Evolutionary conservation across 306 rosid genomes (phyloP).

Genomic region (Astragalus glycyphyllos): DNA sequence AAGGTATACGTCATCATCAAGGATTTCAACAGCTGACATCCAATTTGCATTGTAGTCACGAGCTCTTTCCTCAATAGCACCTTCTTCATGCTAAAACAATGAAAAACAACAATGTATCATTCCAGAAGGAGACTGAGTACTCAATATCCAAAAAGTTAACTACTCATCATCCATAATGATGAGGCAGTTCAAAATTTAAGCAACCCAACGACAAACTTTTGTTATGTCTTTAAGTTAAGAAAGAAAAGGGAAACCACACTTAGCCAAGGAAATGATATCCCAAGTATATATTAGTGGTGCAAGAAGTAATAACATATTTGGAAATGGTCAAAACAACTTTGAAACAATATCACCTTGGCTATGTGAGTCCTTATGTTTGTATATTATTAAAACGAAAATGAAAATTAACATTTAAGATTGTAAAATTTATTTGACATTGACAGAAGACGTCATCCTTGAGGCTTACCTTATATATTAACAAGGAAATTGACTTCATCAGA

Average conservation of each 20-base stretch:
- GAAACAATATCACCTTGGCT: too few relatives aligned
- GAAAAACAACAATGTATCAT: slow-evolving; percentile 20
- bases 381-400: too few relatives aligned
- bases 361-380: too few relatives aligned
- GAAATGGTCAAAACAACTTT: too few relatives aligned
- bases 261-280: too few relatives aligned
- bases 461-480: slow-evolving; percentile 91
- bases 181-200: neutral
- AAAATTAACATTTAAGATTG: neutral
- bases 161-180: slow-evolving; percentile 12
- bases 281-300: too few relatives aligned
- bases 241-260: neutral
- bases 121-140: slow-evolving; percentile 14
- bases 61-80: slow-evolving; percentile 98
- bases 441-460: slow-evolving; percentile 7
- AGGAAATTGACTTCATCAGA: slow-evolving; percentile 90
- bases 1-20: slow-evolving; percentile 90
- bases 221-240: neutral
- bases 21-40: slow-evolving; percentile 98
- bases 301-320: too few relatives aligned
- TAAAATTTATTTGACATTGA: neutral
- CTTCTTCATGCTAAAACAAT: slow-evolving; percentile 89
- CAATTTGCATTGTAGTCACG: slow-evolving; percentile 96
- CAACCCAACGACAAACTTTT: neutral
- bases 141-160: slow-evolving; percentile 13